A percentile compares a stretch with the other conserved stretches of the same genome.
phyloP scores from a whole-genome alignment of 1,284 basidiomycete genomes.

The Caloboletus inedulis region DNA sequence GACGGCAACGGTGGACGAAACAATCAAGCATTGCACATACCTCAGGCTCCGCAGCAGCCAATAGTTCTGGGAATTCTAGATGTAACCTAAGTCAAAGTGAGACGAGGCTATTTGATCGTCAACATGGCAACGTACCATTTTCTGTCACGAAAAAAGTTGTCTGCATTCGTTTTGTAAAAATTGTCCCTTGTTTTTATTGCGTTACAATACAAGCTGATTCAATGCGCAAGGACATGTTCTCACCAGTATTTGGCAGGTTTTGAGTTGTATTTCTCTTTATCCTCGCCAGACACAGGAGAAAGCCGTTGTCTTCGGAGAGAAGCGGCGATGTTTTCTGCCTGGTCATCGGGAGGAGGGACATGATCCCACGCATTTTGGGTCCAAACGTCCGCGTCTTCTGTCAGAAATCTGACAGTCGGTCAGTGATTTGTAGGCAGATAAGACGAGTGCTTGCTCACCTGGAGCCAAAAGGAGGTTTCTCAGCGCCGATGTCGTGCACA shows the following conservation, averaged over 20 bases:
- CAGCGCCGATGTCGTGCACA: slow-evolving; percentile 54
- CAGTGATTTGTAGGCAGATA: neutral
- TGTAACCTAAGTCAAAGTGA: slow-evolving; percentile 59
- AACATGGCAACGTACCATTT: slow-evolving; percentile 58
- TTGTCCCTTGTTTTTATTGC: slow-evolving; percentile 64
- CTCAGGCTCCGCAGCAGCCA: slow-evolving; percentile 63
- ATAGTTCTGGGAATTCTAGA: slow-evolving; percentile 87
- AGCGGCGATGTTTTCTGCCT: slow-evolving; percentile 62
- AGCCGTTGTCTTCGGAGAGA: slow-evolving; percentile 67
- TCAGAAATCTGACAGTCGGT: slow-evolving; percentile 52
- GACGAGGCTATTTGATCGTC: neutral
- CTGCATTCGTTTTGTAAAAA: slow-evolving; percentile 82
- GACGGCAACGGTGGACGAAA: neutral
- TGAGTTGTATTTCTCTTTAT: slow-evolving; percentile 69
- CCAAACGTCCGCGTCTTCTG: slow-evolving; percentile 63
- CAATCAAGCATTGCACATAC: slow-evolving; percentile 39
- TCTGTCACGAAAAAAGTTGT: slow-evolving; percentile 89
- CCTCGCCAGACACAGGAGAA: slow-evolving; percentile 64
- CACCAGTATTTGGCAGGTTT: slow-evolving; percentile 74
- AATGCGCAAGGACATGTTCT: slow-evolving; percentile 3
- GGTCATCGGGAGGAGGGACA: slow-evolving; percentile 79
- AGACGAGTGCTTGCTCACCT: slow-evolving; percentile 39
- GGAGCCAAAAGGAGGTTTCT: slow-evolving; percentile 69
- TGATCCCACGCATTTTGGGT: slow-evolving; percentile 87
- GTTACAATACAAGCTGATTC: slow-evolving; percentile 4